A percentile compares a stretch with the other conserved stretches of the same genome.
These are phyloP conservation scores for Ustilago tritici DNA, from an alignment of 1,284 basidiomycete species.

Conservation along the genomic window DNA sequence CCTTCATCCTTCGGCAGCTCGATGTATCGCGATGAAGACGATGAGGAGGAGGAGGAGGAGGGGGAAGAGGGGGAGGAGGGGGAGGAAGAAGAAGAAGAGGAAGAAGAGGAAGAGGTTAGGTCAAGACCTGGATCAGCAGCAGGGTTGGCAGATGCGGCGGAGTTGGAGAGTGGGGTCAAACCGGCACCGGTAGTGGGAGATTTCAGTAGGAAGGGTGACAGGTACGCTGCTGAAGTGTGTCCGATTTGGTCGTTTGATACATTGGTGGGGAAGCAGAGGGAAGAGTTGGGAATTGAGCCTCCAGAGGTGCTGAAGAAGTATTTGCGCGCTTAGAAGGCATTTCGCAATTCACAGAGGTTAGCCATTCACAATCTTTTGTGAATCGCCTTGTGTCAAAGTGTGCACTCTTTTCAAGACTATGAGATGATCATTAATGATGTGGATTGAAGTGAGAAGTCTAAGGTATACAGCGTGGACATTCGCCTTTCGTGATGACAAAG, in stretches of 20 bases:
- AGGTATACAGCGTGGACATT: slow-evolving; percentile 3
- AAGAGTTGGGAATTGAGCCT: slow-evolving; percentile 33
- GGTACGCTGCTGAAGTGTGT: slow-evolving; percentile 39
- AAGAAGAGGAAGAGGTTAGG: slow-evolving; percentile 41
- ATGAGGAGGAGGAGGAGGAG: slow-evolving; percentile 39
- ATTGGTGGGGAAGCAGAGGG: slow-evolving; percentile 27
- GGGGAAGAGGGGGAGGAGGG: slow-evolving; percentile 38
- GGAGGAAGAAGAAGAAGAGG: slow-evolving; percentile 39
- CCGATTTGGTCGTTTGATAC: slow-evolving; percentile 43
- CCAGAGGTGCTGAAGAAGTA: slow-evolving; percentile 28
- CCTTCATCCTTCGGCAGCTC: slow-evolving; percentile 52
- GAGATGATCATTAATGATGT: not conserved
- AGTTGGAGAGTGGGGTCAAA: slow-evolving; percentile 25
- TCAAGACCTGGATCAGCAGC: slow-evolving; percentile 48
- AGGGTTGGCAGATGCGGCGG: slow-evolving; percentile 22
- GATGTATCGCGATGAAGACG: slow-evolving; percentile 24
- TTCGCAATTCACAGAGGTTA: not conserved
- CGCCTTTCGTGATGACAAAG: not conserved
- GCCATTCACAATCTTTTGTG: too few species aligned
- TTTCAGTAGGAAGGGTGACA: slow-evolving; percentile 52
- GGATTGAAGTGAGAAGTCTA: not conserved
- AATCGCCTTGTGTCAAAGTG: too few species aligned
- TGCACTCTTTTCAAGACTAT: too few species aligned
- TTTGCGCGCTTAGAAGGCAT: slow-evolving; percentile 15
- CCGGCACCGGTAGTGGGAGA: slow-evolving; percentile 56